These are phyloP conservation scores for Oenanthe sinensis DNA, from an alignment of 129 eudicot species.

Conservation along the genomic window DNA sequence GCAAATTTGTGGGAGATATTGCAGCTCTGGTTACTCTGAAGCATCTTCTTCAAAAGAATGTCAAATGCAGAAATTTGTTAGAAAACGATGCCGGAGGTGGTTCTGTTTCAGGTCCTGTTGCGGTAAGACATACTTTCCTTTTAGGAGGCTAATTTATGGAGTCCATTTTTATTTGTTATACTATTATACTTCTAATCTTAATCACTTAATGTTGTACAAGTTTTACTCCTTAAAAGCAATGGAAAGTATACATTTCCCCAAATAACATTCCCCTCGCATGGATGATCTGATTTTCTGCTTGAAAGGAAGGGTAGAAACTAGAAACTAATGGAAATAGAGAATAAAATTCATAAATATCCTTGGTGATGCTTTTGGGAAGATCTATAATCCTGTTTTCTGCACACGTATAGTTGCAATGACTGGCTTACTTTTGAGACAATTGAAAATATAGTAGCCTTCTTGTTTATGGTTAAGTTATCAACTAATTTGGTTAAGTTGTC, in stretches of 20 bases:
- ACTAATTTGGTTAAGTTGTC: neutral
- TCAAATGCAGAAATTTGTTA: constrained; percentile 79
- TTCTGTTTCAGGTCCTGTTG: constrained; percentile 66
- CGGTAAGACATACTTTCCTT: constrained; percentile 34
- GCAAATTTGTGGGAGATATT: constrained; percentile 6
- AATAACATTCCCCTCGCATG: neutral
- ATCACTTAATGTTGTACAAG: neutral
- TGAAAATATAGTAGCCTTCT: neutral
- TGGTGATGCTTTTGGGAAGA: neutral
- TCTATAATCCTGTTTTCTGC: neutral
- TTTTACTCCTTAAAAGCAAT: neutral
- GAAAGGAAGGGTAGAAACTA: neutral
- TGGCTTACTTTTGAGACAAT: neutral
- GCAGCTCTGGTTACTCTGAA: constrained; percentile 85
- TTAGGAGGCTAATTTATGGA: too few relatives aligned
- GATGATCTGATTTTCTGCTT: neutral
- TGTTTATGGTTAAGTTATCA: neutral
- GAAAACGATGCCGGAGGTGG: constrained; percentile 97
- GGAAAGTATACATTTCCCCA: neutral
- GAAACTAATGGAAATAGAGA: neutral
- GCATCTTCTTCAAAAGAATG: constrained; percentile 80
- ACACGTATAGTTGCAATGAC: neutral
- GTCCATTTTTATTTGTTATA: neutral
- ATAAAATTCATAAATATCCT: too few relatives aligned
- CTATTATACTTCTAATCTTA: neutral